These are phyloP conservation scores for Ustanciosporium gigantosporum DNA, from an alignment of 1,284 basidiomycete species.

Conservation along the genomic window DNA sequence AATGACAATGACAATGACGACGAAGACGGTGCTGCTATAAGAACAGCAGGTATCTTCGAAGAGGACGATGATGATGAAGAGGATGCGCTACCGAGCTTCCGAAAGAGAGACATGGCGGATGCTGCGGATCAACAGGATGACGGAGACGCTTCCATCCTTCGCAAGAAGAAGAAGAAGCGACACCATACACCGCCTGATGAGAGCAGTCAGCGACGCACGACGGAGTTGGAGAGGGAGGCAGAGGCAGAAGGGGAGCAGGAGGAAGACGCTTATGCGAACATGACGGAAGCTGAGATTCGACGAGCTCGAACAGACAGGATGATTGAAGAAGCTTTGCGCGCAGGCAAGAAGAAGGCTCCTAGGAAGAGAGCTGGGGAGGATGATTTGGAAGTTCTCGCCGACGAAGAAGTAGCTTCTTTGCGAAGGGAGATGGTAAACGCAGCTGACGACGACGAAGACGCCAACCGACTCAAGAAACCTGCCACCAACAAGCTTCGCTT, in stretches of 20 bases:
- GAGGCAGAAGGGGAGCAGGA: constrained; percentile 15
- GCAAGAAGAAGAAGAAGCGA: constrained; percentile 46
- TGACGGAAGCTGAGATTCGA: constrained; percentile 39
- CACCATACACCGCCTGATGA: constrained; percentile 14
- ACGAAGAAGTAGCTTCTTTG: constrained; percentile 84
- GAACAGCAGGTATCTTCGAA: constrained; percentile 24
- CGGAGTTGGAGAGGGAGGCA: constrained; percentile 1
- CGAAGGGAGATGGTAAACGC: constrained; percentile 84
- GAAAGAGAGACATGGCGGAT: constrained; percentile 13
- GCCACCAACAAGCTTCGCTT: constrained; percentile 83
- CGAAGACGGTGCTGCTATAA: background rate
- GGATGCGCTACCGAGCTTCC: constrained; percentile 26
- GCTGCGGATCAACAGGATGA: constrained; percentile 7
- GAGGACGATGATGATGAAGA: constrained; percentile 14
- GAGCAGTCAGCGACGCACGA: no score
- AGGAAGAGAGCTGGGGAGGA: constrained; percentile 43
- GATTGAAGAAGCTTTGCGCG: constrained; percentile 38
- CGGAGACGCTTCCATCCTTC: constrained; percentile 12
- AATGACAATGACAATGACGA: no score
- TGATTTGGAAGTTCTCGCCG: constrained; percentile 80
- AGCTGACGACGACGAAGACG: constrained; percentile 79
- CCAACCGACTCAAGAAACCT: constrained; percentile 80
- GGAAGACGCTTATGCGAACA: constrained; percentile 25
- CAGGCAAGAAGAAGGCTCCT: constrained; percentile 40
- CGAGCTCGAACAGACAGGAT: constrained; percentile 23